Conservation (phyloP, 179 eudicot species). For the Heliamphora pulchella region DNA sequence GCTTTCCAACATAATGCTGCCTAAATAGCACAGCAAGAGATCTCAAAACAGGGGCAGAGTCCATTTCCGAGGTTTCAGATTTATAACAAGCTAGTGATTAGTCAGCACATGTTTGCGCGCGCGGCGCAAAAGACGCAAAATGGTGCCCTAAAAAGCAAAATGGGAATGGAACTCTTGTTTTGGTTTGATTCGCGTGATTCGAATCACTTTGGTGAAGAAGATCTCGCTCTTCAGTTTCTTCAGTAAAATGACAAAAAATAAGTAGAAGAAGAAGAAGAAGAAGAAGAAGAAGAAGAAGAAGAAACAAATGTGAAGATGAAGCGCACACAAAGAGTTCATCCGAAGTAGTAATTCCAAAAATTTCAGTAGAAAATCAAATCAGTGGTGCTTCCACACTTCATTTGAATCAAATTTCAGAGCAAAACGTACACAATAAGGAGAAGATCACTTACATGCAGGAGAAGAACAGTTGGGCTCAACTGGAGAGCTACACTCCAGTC, state of each 20-base stretch:
- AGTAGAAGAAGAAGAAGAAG: background rate
- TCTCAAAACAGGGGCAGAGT: background rate
- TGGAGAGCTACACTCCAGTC: background rate
- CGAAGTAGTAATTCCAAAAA: background rate
- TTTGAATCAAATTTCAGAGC: background rate
- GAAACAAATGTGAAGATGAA: background rate
- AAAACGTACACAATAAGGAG: background rate
- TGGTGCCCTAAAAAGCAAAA: slow-evolving; percentile 3
- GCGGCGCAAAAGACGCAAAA: background rate
- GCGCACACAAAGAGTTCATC: background rate
- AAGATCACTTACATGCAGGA: background rate
- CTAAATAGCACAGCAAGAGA: background rate
- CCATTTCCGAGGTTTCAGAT: background rate
- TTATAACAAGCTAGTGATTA: background rate
- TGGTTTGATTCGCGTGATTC: background rate
- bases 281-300: too few species aligned
- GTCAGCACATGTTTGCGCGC: background rate
- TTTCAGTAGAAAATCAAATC: background rate
- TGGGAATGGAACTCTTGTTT: background rate
- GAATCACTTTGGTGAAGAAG: background rate
- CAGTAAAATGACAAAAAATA: background rate
- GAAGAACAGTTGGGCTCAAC: background rate
- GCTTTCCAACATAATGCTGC: too few species aligned
- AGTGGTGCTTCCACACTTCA: background rate
- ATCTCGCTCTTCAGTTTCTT: background rate